These are phyloP conservation scores for Botrytis aclada DNA, from an alignment of 2,329 filamentous ascomycete genomes.

Conservation along the genomic window DNA sequence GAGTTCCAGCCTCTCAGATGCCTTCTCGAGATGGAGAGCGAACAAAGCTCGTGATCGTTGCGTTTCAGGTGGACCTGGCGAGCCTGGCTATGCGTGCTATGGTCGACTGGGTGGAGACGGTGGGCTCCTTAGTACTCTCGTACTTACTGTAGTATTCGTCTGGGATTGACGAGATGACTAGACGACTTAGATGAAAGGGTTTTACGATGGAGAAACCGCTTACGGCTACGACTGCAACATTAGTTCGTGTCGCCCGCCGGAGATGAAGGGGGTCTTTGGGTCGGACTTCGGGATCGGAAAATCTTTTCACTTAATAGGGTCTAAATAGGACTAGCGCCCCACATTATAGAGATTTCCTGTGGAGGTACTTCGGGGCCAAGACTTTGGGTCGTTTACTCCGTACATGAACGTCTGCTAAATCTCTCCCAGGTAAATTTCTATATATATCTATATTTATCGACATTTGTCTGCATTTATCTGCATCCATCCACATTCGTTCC, in stretches of 20 bases:
- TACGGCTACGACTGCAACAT: neutral
- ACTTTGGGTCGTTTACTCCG: neutral
- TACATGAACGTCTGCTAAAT: neutral
- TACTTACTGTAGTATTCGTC: neutral
- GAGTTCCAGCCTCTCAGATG: neutral
- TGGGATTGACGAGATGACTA: neutral
- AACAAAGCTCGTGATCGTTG: neutral
- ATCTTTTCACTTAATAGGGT: neutral
- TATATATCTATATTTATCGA: neutral
- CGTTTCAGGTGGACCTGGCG: neutral
- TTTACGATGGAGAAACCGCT: neutral
- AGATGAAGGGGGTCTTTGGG: neutral
- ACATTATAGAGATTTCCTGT: neutral
- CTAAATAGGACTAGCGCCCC: neutral
- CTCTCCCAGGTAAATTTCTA: neutral
- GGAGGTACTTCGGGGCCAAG: neutral
- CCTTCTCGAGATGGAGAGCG: neutral
- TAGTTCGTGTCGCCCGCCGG: neutral
- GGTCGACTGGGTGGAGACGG: neutral
- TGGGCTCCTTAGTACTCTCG: too few relatives aligned
- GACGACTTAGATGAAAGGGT: neutral
- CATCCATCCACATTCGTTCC: neutral
- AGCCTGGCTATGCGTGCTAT: neutral
- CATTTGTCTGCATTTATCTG: neutral
- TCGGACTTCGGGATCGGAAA: neutral